Evolutionary conservation across 1,284 basidiomycete genomes (phyloP).

Genomic region (Volvariella volvacea): DNA sequence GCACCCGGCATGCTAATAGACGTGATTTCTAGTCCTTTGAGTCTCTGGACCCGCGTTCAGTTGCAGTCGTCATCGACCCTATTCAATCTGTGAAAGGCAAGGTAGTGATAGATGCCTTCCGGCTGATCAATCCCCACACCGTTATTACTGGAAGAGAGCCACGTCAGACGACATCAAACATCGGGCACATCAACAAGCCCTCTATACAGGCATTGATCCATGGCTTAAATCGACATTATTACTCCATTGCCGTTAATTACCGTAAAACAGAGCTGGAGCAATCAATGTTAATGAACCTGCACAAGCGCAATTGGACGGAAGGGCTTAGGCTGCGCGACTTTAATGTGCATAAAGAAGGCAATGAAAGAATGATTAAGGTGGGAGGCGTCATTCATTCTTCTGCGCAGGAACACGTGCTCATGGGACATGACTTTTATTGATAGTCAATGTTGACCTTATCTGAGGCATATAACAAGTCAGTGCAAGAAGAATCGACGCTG

Average conservation of each 20-base stretch:
- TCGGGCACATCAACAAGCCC: constrained; percentile 98
- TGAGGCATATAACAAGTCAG: constrained; percentile 91
- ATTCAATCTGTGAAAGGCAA: constrained; percentile 99
- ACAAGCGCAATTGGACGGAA: constrained; percentile 97
- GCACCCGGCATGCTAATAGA: constrained; percentile 8
- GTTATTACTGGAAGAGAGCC: constrained; percentile 91
- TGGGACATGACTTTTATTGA: constrained; percentile 6
- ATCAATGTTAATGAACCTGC: constrained; percentile 96
- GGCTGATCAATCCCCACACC: constrained; percentile 85
- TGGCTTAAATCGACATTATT: constrained; percentile 94
- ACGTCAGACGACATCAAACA: constrained; percentile 96
- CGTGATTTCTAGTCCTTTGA: constrained; percentile 79
- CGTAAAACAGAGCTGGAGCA: constrained; percentile 96
- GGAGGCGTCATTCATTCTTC: constrained; percentile 14
- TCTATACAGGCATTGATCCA: constrained; percentile 96
- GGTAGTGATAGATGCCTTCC: constrained; percentile 99
- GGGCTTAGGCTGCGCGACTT: constrained; percentile 89
- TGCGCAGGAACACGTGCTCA: too few species aligned
- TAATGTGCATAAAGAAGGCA: constrained; percentile 75
- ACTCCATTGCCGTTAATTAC: constrained; percentile 95
- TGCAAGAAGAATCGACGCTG: constrained; percentile 92
- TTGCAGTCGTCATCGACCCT: constrained; percentile 97
- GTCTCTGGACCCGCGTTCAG: constrained; percentile 89
- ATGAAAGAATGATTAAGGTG: constrained; percentile 91
- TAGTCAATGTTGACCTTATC: constrained; percentile 91